A percentile compares a stretch with the other conserved stretches of the same genome.
Evolutionary conservation across 2,329 filamentous ascomycete species (phyloP).

Genomic region (Alternaria viburni): DNA sequence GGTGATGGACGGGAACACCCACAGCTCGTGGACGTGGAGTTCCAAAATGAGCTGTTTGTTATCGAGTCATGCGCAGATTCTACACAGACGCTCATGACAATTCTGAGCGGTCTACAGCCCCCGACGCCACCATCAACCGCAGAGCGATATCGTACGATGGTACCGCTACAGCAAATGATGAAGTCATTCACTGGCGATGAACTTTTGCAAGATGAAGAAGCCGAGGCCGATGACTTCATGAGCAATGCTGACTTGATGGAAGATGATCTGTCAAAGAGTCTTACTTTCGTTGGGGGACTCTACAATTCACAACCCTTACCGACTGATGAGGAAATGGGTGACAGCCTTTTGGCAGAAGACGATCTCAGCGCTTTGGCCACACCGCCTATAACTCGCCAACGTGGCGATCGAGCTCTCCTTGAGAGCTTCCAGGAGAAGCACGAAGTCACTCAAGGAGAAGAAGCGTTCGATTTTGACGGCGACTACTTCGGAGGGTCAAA

Average conservation of each 20-base stretch:
- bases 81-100: conserved; percentile 84
- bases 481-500: conserved; percentile 73
- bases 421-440: conserved; percentile 62
- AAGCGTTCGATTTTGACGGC: conserved; percentile 75
- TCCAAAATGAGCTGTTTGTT: conserved; percentile 85
- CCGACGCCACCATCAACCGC: conserved; percentile 82
- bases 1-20: conserved; percentile 63
- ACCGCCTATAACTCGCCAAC: conserved; percentile 38
- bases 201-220: conserved; percentile 67
- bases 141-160: conserved; percentile 77
- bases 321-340: conserved; percentile 51
- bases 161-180: conserved; percentile 86
- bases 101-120: conserved; percentile 80
- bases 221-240: conserved; percentile 57
- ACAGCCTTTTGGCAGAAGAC: conserved; percentile 51
- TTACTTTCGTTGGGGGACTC: conserved; percentile 62
- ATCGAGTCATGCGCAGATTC: conserved; percentile 97
- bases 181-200: conserved; percentile 89
- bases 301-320: conserved; percentile 54
- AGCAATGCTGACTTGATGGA: conserved; percentile 47
- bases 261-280: conserved; percentile 50
- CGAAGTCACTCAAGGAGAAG: conserved; percentile 62
- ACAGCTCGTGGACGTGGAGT: conserved; percentile 76
- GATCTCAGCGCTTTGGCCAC: conserved; percentile 45
- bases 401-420: conserved; percentile 49